Evolutionary conservation across 352 stramenopile species (phyloP).

Genomic region (Pythium aristosporum): DNA sequence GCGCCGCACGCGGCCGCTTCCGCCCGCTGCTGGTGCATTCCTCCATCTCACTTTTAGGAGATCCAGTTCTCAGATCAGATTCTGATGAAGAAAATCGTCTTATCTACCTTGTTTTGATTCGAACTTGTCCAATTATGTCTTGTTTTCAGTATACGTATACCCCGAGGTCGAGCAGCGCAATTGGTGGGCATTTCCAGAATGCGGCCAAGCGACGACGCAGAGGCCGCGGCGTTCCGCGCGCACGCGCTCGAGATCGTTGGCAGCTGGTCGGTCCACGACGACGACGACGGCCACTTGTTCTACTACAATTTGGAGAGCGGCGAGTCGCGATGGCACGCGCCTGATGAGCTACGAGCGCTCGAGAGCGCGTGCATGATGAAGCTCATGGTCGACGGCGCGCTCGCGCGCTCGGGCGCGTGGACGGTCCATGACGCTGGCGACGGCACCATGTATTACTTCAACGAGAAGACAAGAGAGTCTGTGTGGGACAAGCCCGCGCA

Average conservation of each 20-base stretch:
- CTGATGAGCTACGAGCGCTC: conserved; percentile 43
- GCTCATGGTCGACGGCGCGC: conserved; percentile 73
- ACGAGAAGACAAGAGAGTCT: conserved; percentile 61
- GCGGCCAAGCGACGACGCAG: not conserved
- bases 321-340: conserved; percentile 58
- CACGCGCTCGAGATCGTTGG: conserved; percentile 61
- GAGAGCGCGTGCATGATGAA: conserved; percentile 84
- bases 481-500: conserved; percentile 70
- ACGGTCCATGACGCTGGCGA: conserved; percentile 69
- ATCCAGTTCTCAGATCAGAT: not conserved
- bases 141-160: not conserved
- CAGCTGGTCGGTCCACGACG: conserved; percentile 73
- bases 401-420: conserved; percentile 67
- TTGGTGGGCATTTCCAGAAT: conserved; percentile 1
- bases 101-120: conserved; percentile 4
- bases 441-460: conserved; percentile 81
- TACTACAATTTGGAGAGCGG: conserved; percentile 61
- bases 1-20: conserved; percentile 3
- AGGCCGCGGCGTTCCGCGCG: conserved; percentile 36
- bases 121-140: not conserved
- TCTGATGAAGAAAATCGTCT: not conserved
- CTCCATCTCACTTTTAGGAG: conserved; percentile 4
- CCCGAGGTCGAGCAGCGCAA: not conserved
- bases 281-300: conserved; percentile 71
- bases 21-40: not conserved